Base-by-base conservation (phyloP, 139 green algal genomes). In the Picochlorum sp. region DNA sequence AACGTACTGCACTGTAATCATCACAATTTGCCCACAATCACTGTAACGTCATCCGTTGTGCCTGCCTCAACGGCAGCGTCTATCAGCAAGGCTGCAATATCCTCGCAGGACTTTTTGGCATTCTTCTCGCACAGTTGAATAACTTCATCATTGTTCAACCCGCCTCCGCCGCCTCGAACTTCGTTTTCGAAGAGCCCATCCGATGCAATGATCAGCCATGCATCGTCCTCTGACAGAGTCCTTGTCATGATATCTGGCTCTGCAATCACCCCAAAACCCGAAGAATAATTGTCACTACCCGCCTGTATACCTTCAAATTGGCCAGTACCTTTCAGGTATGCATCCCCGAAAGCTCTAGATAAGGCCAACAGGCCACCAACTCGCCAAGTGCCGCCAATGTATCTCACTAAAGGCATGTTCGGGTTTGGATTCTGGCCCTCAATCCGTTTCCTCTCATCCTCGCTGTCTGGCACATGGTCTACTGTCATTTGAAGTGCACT, bases 351-450 rank as follows among this genome's bases (percentile, higher is more conserved):
- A 0, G 93, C 91, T 21, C 93, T 77, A 11, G 79, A 92, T 21
- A 98, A 82, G 7, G 93, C 93, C 64, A 98, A 80, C 44, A 98
- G 77, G 45, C 93, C 93, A 20, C 93, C 93, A 34, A 96, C 86
- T 6, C 93, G 76, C 93, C 93, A 98, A 1, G 86, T 95, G 60
- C 86, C 88, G 49, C 79, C 85, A 32, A 86, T 67, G 66, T 83
- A 92, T 34, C 85, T 70, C 37, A 90, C 88, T 38, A 97, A 74
- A 11, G 89, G 85, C 76, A 90, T 81, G 57, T 84, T 89, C 34
- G 88, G 91, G 81, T 96, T 97, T 24, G 92, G 93, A 77, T 98
- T 98, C 28, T 80, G 78, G 7, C 16, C 1, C 85, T 98, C 92
- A 61, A 98, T 98, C 61, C 93, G 83, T 45, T 72, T 67, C 11